Evolutionary conservation across 768 basidiomycete species (phyloP), one percentile per base, ranked within the genome.

Genomic region (Galerina sulciceps): DNA sequence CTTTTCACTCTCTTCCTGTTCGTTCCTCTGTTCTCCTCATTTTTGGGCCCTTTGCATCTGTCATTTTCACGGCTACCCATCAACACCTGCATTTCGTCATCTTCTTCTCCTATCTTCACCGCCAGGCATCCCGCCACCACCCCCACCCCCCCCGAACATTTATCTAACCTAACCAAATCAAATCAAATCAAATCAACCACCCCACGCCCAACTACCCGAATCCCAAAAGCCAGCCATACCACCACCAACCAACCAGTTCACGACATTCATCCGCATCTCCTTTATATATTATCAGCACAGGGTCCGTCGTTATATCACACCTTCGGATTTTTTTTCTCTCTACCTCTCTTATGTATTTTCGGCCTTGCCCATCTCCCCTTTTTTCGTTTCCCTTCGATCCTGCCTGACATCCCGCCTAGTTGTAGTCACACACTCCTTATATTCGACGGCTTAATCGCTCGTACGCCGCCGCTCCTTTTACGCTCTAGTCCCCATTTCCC

Each of bases 281-380:
- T 51, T 58, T 50, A 58, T 47, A 52, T 53, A 41, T 52, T 41
- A 51, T 20, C 57, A 52, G 23, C 57, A 52, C 41, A 43, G 26
- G 42, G 22, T 46, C 31, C 22, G 14, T 51, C 22, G 22, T 53
- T 42, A 46, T 42, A 26, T 47, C 55, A 14, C 49, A 41, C 46
- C 34, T 46, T 48, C 36, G 40, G 38, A 35, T 35, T 47, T 60
- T 51, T 44, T 41, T 45, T 26, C 15, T 36, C 44, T 59, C 53
- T 55, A 49, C 47, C 23, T 31, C 48, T 62, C 37, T 62, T 59
- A 59, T 67, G 66, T 67, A 69, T 62, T 65, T 67, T 56, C 60
- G 62, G 58, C 60, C 64, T 59, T 65, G 60, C 62, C 66, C 55
- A 59, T 57, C 55, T 55, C 47, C 58, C 52, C 51, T 52, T 62